Percentiles rank a stretch among this genome's conserved stretches.
These are phyloP conservation scores for Crithidia expoeki DNA, from an alignment of 208 protist genomes.

Conservation along the genomic window DNA sequence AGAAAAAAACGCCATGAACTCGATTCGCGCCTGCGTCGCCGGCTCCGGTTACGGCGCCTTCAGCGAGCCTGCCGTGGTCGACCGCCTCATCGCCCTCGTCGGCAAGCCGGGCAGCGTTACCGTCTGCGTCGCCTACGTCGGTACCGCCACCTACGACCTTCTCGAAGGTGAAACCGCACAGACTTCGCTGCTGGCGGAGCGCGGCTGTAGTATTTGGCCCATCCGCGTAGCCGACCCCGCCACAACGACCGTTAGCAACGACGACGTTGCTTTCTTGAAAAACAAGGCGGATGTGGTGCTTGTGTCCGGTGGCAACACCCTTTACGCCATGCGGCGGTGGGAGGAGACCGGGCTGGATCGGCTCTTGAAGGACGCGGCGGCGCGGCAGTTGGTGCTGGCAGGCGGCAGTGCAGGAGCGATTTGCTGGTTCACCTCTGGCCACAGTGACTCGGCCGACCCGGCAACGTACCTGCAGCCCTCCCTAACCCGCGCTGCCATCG, in stretches of 20 bases:
- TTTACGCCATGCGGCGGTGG: slow-evolving; percentile 90
- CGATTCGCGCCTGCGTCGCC: slow-evolving; percentile 68
- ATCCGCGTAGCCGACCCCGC: slow-evolving; percentile 66
- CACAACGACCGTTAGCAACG: slow-evolving; percentile 25
- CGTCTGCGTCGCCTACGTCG: slow-evolving; percentile 80
- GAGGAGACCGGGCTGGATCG: slow-evolving; percentile 76
- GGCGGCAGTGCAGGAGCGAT: slow-evolving; percentile 90
- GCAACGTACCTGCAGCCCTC: slow-evolving; percentile 67
- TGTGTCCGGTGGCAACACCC: slow-evolving; percentile 89
- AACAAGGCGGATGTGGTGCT: slow-evolving; percentile 73
- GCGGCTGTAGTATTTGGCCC: slow-evolving; percentile 56
- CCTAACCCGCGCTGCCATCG: slow-evolving; percentile 31
- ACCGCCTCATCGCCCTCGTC: slow-evolving; percentile 65
- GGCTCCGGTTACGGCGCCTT: slow-evolving; percentile 69
- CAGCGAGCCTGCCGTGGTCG: slow-evolving; percentile 46
- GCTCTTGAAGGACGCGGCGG: slow-evolving; percentile 46
- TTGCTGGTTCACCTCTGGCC: slow-evolving; percentile 89
- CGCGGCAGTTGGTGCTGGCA: slow-evolving; percentile 61
- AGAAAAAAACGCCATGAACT: slow-evolving; percentile 17
- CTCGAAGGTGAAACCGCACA: slow-evolving; percentile 41
- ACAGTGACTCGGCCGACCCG: slow-evolving; percentile 91
- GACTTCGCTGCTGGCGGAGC: slow-evolving; percentile 47
- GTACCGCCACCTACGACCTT: slow-evolving; percentile 90
- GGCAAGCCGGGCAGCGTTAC: slow-evolving; percentile 18
- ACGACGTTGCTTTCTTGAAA: slow-evolving; percentile 40